Evolutionary conservation across 1,139 yeast species (phyloP), one percentile per base, ranked within the genome.

Genomic region (Meyerozyma guilliermondii): DNA sequence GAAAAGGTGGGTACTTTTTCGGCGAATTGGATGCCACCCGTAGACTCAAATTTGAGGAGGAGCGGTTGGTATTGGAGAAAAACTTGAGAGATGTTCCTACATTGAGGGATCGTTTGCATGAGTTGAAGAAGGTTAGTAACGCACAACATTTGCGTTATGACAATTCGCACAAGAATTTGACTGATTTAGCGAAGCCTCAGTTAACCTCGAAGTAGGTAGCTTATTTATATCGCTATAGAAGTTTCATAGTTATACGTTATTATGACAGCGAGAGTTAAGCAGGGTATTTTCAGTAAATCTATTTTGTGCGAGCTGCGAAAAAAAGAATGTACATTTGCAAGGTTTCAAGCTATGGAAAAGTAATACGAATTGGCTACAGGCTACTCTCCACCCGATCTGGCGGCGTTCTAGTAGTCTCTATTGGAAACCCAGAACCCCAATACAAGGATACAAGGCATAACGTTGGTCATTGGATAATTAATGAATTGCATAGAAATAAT

Each of bases 351-450:
- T n/a, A 10, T 11, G 11, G 28, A n/a, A 26, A n/a, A 26, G 28
- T 26, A 3, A 9, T 11, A 10, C 28, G 13, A 2, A 3, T n/a
- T 4, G 16, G 33, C 18, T 13, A 8, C 16, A 29, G 33, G 33
- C 33, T 8, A n/a, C 18, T 29, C 33, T 29, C 33, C 7, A 13
- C 33, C 10, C n/a, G 18, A 8, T 5, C 33, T 29, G 33, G 33
- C 14, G 33, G 33, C 7, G 33, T 33, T 9, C 24, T 33, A 7
- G 24, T 33, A 9, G 36, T 33, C 11, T 85, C 92, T 0, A 66
- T 88, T 3, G 96, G 96, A 0, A 88, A 88, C 55, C 96, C 96
- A 0, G 88, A 82, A 42, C 73, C 80, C 0, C 62, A 68, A 39
- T 86, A 77, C 52, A 60, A 62, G 13, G 69, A 69, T 6, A 85